Base-by-base conservation (phyloP, 2,329 filamentous ascomycete species). In the Diplocarpon mali region DNA sequence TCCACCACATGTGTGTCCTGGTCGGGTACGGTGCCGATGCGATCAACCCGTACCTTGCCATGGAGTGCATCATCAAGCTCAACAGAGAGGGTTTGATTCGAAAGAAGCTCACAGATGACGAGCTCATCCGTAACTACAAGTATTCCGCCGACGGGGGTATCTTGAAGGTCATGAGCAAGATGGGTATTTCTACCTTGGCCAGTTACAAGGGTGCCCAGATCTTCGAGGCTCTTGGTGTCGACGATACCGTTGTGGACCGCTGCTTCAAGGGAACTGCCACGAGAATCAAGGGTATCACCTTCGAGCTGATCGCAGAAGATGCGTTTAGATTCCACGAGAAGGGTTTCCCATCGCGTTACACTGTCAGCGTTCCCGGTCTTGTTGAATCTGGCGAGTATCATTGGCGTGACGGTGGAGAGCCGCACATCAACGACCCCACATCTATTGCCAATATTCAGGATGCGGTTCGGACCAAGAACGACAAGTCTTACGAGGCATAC, bases 191-290 rank as follows among this genome's bases (percentile, higher is more conserved):
- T 6, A 96, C 90, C 28, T 72, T 96, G 37, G 87, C 90, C 60
- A 90, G 84, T 55, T 96, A 96, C 73, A 96, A 96, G 72, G 90
- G 90, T 61, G 90, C 90, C 45, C 90, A 96, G 69, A 96, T 96
- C 53, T 96, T 95, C 57, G 90, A 96, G 64, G 88, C 89, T 39
- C 82, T 96, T 35, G 90, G 90, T 67, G 80, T 95, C 29, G 89
- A 95, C 60, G 89, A 95, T 64, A 74, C 75, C 15, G 89, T 96
- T 38, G 85, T 96, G 42, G 89, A 96, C 63, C 81, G 86, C 56
- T 95, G 89, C 73, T 96, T 96, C 69, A 83, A 82, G 60, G 90
- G 90, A 51, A 96, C 90, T 44, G 89, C 90, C 7, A 93, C 88
- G 42, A 85, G 90, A 64, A 94, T 96, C 60, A 85, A 87, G 67